These are phyloP conservation scores for Rozella allomycis DNA, from an alignment of 371 early-diverging fungal species.

Conservation along the genomic window DNA sequence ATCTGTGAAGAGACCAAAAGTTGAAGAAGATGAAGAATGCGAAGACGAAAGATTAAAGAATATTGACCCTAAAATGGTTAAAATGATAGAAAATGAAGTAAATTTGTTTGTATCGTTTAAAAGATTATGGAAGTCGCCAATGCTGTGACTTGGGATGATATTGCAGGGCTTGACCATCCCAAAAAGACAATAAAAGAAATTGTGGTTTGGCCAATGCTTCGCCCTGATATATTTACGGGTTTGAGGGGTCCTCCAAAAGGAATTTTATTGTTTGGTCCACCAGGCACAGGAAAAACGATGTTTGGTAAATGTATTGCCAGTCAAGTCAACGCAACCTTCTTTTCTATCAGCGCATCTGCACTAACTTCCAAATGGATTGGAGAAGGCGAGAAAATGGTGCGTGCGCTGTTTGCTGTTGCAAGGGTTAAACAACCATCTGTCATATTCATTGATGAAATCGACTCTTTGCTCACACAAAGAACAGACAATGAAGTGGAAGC, in stretches of 20 bases:
- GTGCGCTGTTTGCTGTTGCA: slow-evolving; percentile 78
- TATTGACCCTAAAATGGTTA: slow-evolving; percentile 53
- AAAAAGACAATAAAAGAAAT: slow-evolving; percentile 62
- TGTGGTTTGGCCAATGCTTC: slow-evolving; percentile 62
- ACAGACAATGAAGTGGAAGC: slow-evolving; percentile 77
- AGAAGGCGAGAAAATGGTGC: slow-evolving; percentile 88
- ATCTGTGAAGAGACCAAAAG: no score
- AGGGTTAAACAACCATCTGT: slow-evolving; percentile 64
- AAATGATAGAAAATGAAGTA: slow-evolving; percentile 47
- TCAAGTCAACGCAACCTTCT: slow-evolving; percentile 77
- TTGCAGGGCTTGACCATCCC: slow-evolving; percentile 70
- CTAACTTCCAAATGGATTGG: slow-evolving; percentile 90
- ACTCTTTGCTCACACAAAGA: slow-evolving; percentile 69
- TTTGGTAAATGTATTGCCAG: slow-evolving; percentile 81
- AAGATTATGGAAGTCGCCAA: not conserved
- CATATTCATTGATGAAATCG: slow-evolving; percentile 75
- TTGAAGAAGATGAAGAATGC: no score
- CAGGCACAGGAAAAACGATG: slow-evolving; percentile 77
- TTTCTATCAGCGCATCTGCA: slow-evolving; percentile 65
- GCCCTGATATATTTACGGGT: slow-evolving; percentile 72
- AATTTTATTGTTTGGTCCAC: slow-evolving; percentile 19
- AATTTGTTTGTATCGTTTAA: not conserved
- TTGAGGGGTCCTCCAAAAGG: slow-evolving; percentile 72
- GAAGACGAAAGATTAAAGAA: slow-evolving; percentile 36
- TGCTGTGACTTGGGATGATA: slow-evolving; percentile 49